Evolutionary conservation across 2,329 filamentous ascomycete genomes (phyloP).

Genomic region (Chaetomiaceae sp.): DNA sequence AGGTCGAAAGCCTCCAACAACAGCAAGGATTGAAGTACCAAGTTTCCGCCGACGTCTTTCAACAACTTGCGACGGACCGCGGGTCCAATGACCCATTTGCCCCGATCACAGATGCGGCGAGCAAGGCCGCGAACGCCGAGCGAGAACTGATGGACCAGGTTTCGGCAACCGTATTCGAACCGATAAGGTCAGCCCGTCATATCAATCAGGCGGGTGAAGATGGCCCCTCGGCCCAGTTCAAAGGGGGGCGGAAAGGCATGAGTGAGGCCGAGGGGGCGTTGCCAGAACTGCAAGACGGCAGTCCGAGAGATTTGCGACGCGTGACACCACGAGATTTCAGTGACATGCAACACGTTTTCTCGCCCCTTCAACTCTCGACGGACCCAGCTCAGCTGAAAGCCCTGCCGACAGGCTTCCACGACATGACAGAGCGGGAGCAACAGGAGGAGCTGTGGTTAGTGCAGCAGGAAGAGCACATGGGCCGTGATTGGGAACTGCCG

Average conservation of each 20-base stretch:
- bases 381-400: conserved; percentile 3
- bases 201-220: too few species aligned
- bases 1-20: background rate
- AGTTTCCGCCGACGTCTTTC: too few species aligned
- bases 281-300: background rate
- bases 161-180: background rate
- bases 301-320: background rate
- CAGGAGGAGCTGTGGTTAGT: conserved; percentile 17
- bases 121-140: background rate
- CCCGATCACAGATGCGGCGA: too few species aligned
- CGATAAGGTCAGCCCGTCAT: background rate
- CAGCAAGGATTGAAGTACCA: background rate
- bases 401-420: conserved; percentile 11
- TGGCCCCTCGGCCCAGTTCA: too few species aligned
- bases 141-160: background rate
- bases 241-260: too few species aligned
- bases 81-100: background rate
- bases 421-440: conserved; percentile 11
- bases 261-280: background rate
- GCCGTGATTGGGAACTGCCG: conserved; percentile 7
- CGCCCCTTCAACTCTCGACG: background rate
- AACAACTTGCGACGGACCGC: background rate
- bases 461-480: conserved; percentile 2
- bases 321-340: background rate
- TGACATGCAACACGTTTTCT: background rate